A percentile compares a stretch with the other conserved stretches of the same genome.
Conservation (phyloP, 2,329 filamentous ascomycete species). For the Aspergillus thermomutatus region DNA sequence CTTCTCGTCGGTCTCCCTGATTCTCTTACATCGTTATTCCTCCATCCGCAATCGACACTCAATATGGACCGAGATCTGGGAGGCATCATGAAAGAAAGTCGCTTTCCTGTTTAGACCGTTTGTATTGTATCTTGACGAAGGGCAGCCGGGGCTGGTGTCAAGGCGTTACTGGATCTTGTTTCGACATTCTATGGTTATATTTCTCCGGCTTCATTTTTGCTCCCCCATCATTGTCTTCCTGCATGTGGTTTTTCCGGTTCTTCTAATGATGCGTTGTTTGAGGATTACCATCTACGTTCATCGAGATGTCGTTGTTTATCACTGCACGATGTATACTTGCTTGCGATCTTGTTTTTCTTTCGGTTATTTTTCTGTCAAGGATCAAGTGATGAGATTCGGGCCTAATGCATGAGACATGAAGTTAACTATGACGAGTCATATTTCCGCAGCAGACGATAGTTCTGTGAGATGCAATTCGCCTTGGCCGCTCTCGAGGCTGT, state of each 20-base stretch:
- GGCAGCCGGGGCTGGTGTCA: conserved; percentile 14
- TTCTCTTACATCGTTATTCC: background rate
- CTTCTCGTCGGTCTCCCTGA: background rate
- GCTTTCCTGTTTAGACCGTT: conserved; percentile 20
- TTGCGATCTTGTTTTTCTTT: conserved; percentile 11
- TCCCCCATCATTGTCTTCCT: conserved; percentile 5
- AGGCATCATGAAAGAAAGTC: conserved; percentile 12
- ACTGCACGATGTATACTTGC: conserved; percentile 15
- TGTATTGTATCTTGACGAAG: conserved; percentile 21
- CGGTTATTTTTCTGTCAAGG: conserved; percentile 4
- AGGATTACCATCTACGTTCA: conserved; percentile 13
- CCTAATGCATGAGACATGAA: conserved; percentile 22
- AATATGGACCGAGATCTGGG: conserved; percentile 2
- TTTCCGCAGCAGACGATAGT: conserved; percentile 5
- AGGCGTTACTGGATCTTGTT: conserved; percentile 12
- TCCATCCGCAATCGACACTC: background rate
- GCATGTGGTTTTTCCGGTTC: conserved; percentile 13
- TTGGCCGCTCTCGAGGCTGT: conserved; percentile 1
- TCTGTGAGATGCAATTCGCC: conserved; percentile 9
- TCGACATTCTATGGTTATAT: conserved; percentile 17
- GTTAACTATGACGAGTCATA: conserved; percentile 16
- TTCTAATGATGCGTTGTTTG: conserved; percentile 15
- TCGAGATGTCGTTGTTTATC: conserved; percentile 15
- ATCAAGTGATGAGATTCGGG: conserved; percentile 19
- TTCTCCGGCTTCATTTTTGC: conserved; percentile 11